Evolutionary conservation across 352 stramenopile genomes (phyloP).

Genomic region (Aphanomyces euteiches): DNA sequence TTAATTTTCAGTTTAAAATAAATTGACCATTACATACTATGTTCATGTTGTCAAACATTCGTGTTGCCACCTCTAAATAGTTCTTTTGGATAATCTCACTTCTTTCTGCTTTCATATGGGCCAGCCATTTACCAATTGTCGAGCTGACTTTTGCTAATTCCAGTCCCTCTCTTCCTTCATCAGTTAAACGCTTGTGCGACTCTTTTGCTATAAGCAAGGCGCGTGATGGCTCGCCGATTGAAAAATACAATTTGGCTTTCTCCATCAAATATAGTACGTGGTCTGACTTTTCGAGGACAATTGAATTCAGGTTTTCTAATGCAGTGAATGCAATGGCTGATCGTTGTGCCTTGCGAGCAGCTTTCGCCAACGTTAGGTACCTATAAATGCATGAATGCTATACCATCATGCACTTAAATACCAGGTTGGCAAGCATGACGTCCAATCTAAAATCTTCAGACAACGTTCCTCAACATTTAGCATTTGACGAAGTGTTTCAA

Average conservation of each 20-base stretch:
- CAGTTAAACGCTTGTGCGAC: constrained; percentile 23
- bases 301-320: constrained; percentile 47
- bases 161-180: constrained; percentile 31
- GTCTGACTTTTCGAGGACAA: constrained; percentile 40
- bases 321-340: constrained; percentile 64
- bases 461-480: constrained; percentile 24
- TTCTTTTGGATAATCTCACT: constrained; percentile 89
- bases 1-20: constrained; percentile 38
- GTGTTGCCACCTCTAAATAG: constrained; percentile 83
- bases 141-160: constrained; percentile 62
- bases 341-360: constrained; percentile 50
- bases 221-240: constrained; percentile 61
- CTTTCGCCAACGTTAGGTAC: constrained; percentile 10
- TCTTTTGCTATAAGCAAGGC: constrained; percentile 66
- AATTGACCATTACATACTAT: constrained; percentile 30
- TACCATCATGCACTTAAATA: not conserved
- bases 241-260: constrained; percentile 75
- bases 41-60: constrained; percentile 53
- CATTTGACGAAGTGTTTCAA: constrained; percentile 5
- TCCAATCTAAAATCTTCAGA: constrained; percentile 13
- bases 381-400: constrained; percentile 15
- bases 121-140: constrained; percentile 90
- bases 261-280: constrained; percentile 65
- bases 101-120: constrained; percentile 88
- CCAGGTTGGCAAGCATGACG: constrained; percentile 12